Evolutionary conservation across 345 rosid species (phyloP), one percentile per base, ranked within the genome.

Genomic region (Abelmoschus esculentus): DNA sequence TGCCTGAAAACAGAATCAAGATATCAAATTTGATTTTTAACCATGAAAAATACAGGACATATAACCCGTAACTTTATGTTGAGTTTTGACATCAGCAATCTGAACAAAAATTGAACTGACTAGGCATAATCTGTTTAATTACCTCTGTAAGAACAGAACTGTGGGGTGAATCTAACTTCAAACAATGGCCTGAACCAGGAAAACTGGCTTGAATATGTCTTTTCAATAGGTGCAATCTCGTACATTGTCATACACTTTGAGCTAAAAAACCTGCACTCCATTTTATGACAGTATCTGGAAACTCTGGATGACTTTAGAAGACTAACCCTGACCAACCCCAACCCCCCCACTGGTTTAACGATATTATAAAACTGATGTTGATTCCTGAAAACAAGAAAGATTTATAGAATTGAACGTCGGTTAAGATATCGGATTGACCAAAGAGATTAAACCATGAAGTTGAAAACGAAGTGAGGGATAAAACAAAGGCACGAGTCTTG

Each of bases 241-340:
- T 83, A 82, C 15, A 75, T 73, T 38, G 86, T 74, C 6, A 79
- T 9, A 50, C 80, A 74, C 49, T 77, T 79, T 49, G 76, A 70
- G 67, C 69, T 65, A 62, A 79, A 42, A 52, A 79, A 50, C 55
- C 75, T 75, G 71, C 70, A 53, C 77, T 86, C 85, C 95, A 89
- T 89, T 68, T 34, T 36, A 28, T 61, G 73, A 58, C 74, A 15
- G 13, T 0, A 40, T 7, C n/a, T 7, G 31, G 73, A 73, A 55
- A 69, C 17, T n/a, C 40, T 36, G 40, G 40, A 36, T 1, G 40
- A 36, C 40, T 36, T 36, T 66, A 65, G 74, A 55, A 56, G 9
- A 57, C 38, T 14, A 18, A 54, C 5, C 32, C 36, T 28, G 61
- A 57, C 36, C 36, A 4, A 5, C 26, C 26, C 26, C 5, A 15